Percentiles rank a stretch among this genome's conserved stretches.
Conservation (phyloP, 129 eudicot species). For the Apium graveolens region DNA sequence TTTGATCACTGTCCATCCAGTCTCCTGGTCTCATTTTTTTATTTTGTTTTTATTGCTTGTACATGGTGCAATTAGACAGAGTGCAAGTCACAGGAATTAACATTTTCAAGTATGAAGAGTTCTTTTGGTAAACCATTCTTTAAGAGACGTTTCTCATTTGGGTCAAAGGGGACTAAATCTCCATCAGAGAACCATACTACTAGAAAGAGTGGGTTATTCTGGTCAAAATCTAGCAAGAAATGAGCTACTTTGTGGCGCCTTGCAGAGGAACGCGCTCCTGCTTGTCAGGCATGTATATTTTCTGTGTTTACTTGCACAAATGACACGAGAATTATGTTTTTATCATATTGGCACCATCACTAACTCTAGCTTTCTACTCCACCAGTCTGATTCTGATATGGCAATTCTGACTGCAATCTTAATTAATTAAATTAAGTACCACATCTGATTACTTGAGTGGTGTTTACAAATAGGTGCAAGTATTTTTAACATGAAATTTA, state of each 20-base stretch:
- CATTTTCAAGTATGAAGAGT: conserved; percentile 74
- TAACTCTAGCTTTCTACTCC: neutral
- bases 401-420: neutral
- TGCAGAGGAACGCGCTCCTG: conserved; percentile 13
- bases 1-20: too few species aligned
- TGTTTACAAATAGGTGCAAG: neutral
- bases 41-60: too few species aligned
- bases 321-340: neutral
- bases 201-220: conserved; percentile 68
- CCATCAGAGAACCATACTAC: conserved; percentile 41
- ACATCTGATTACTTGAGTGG: neutral
- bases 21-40: too few species aligned
- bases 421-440: neutral
- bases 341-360: neutral
- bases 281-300: conserved; percentile 8
- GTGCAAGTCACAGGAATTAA: too few species aligned
- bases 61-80: too few species aligned
- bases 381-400: neutral
- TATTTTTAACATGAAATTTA: neutral
- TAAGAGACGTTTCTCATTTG: conserved; percentile 75
- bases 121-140: conserved; percentile 64
- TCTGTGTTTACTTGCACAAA: neutral
- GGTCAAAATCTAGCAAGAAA: conserved; percentile 82
- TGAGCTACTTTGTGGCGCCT: conserved; percentile 27
- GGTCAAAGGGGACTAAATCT: conserved; percentile 46